Conservation (phyloP, 306 rosid species). For the Astragalus glycyphyllos region DNA sequence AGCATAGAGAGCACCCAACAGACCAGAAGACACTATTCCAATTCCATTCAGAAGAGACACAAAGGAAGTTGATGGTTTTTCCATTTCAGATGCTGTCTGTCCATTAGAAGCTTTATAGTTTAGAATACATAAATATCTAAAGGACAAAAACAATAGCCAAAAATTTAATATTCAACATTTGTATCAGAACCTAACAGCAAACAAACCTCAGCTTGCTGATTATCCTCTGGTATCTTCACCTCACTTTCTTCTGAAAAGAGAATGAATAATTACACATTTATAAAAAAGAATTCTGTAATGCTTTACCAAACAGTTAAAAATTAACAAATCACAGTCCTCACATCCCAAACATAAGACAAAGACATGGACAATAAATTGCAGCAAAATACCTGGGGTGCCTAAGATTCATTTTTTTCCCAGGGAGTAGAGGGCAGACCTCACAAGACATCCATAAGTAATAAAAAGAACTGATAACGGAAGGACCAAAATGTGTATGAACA, state of each 20-base stretch:
- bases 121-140: slow-evolving; percentile 41
- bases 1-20: slow-evolving; percentile 74
- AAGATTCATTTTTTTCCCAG: background rate
- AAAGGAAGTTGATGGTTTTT: slow-evolving; percentile 50
- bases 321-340: background rate
- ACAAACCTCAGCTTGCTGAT: slow-evolving; percentile 66
- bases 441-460: background rate
- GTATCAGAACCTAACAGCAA: slow-evolving; percentile 43
- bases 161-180: slow-evolving; percentile 38
- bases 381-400: background rate
- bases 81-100: slow-evolving; percentile 53
- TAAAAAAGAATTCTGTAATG: slow-evolving; percentile 5
- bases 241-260: slow-evolving; percentile 64
- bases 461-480: background rate
- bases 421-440: background rate
- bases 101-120: slow-evolving; percentile 46
- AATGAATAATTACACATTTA: slow-evolving; percentile 29
- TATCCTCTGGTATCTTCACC: slow-evolving; percentile 50
- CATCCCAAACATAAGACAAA: slow-evolving; percentile 15
- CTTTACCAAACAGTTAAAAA: slow-evolving; percentile 11
- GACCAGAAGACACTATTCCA: slow-evolving; percentile 71
- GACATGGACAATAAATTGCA: slow-evolving; percentile 14
- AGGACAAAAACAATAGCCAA: slow-evolving; percentile 18
- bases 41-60: slow-evolving; percentile 63
- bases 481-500: slow-evolving; percentile 21